Percentiles rank a stretch among this genome's conserved stretches.
Evolutionary conservation across 495 filamentous ascomycete genomes (phyloP).

Genomic region (Tricharina praecox): DNA sequence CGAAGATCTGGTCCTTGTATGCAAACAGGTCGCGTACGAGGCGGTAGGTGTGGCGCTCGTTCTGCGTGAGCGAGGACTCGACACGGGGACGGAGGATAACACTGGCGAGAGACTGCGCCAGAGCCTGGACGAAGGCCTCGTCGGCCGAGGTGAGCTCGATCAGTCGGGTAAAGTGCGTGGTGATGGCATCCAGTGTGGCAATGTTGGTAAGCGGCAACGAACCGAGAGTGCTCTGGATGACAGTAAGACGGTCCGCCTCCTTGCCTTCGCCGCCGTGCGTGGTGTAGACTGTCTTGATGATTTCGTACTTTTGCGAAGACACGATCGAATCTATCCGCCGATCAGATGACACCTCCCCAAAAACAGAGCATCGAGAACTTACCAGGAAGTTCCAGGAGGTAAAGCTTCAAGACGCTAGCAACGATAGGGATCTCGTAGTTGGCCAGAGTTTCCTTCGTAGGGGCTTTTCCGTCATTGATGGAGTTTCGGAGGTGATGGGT

Average conservation of each 20-base stretch:
- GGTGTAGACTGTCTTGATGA: conserved; percentile 91
- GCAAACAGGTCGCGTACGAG: conserved; percentile 84
- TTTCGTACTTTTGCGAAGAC: conserved; percentile 96
- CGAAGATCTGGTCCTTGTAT: conserved; percentile 87
- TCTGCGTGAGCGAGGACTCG: conserved; percentile 80
- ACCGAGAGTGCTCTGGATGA: conserved; percentile 87
- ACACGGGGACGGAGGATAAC: conserved; percentile 74
- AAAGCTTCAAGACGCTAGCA: conserved; percentile 84
- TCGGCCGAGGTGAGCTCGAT: conserved; percentile 95
- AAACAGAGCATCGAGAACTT: conserved; percentile 24
- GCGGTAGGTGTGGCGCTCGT: conserved; percentile 84
- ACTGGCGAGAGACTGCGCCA: conserved; percentile 65
- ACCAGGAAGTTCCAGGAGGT: conserved; percentile 91
- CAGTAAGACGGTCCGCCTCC: conserved; percentile 59
- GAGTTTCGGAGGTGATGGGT: conserved; percentile 68
- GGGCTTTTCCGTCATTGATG: conserved; percentile 76
- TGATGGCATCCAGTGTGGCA: conserved; percentile 91
- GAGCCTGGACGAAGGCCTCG: conserved; percentile 59
- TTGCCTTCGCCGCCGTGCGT: conserved; percentile 55
- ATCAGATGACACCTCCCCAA: conserved; percentile 14
- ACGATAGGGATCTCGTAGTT: conserved; percentile 86
- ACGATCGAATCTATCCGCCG: conserved; percentile 71
- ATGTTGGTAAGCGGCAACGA: conserved; percentile 94
- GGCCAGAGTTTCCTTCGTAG: conserved; percentile 56
- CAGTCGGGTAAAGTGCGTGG: conserved; percentile 92